phyloP scores from a whole-genome alignment of 441 rosid genomes.

The Theobroma grandiflorum region DNA sequence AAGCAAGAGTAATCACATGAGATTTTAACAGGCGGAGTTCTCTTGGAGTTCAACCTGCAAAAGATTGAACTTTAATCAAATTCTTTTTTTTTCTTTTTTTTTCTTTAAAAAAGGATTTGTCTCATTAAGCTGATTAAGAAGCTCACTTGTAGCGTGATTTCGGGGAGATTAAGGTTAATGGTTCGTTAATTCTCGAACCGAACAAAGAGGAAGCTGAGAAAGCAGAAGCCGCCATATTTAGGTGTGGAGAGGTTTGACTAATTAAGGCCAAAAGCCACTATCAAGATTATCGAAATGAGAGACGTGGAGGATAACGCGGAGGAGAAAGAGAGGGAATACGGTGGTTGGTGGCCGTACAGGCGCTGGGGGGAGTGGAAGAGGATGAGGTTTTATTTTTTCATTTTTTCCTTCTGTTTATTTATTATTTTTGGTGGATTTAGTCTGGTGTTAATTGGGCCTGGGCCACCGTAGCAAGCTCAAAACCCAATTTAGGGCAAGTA shows the following conservation, averaged over 20 bases:
- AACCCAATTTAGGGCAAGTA: not conserved
- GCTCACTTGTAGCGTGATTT: conserved; percentile 39
- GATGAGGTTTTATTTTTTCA: not conserved
- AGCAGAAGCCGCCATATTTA: conserved; percentile 34
- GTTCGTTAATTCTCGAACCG: conserved; percentile 12
- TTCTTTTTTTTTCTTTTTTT: not conserved
- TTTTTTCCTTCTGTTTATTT: not conserved
- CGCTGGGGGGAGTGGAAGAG: conserved; percentile 4
- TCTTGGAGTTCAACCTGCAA: conserved; percentile 41
- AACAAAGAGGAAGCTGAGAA: conserved; percentile 34
- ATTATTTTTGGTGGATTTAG: not conserved
- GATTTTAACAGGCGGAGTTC: conserved; percentile 29
- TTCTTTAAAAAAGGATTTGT: not conserved
- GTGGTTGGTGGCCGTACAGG: not conserved
- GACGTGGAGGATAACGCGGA: not conserved
- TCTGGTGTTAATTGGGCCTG: not conserved
- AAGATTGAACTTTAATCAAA: not conserved
- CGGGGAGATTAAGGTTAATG: conserved; percentile 13
- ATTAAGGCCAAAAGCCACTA: not conserved
- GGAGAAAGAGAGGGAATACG: not conserved
- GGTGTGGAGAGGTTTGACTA: conserved; percentile 1
- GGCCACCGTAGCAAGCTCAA: not conserved
- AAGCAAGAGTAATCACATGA: conserved; percentile 69
- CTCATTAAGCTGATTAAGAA: not conserved
- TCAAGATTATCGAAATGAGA: not conserved